Conservation (phyloP, 768 basidiomycete species). For the Clitopilus hobsonii region DNA sequence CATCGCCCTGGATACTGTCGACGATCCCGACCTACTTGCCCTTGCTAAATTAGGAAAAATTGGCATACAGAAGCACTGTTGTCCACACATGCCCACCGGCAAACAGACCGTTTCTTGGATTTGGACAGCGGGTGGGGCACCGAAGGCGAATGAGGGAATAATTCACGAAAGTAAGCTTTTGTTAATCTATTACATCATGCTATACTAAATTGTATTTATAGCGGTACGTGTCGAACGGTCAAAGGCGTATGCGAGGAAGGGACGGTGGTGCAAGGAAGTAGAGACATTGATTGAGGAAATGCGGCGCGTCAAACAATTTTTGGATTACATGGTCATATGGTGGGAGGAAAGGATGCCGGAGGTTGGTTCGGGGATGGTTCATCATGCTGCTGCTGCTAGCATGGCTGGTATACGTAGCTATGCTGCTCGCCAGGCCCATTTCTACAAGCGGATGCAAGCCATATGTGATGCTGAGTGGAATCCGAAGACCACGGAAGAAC, state of each 20-base stretch:
- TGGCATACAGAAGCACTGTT: neutral
- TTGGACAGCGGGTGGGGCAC: neutral
- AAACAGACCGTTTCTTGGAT: neutral
- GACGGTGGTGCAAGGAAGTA: neutral
- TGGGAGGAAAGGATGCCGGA: neutral
- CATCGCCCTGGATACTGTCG: neutral
- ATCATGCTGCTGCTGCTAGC: neutral
- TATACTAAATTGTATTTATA: neutral
- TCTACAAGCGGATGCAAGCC: too few species aligned
- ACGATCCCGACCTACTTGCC: neutral
- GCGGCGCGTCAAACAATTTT: neutral
- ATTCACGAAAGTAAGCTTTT: too few species aligned
- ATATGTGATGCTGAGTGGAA: too few species aligned
- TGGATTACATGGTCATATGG: neutral
- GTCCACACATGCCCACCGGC: neutral
- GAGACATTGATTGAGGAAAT: neutral
- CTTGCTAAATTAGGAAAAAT: neutral
- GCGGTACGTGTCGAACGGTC: neutral
- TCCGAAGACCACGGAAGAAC: too few species aligned
- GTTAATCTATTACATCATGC: neutral
- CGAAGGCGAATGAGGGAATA: neutral
- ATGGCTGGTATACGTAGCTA: neutral
- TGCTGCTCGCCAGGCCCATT: neutral
- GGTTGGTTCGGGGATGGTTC: neutral
- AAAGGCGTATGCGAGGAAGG: neutral